Evolutionary conservation across 1,139 yeast genomes (phyloP).

Genomic region (Diutina siamensis): DNA sequence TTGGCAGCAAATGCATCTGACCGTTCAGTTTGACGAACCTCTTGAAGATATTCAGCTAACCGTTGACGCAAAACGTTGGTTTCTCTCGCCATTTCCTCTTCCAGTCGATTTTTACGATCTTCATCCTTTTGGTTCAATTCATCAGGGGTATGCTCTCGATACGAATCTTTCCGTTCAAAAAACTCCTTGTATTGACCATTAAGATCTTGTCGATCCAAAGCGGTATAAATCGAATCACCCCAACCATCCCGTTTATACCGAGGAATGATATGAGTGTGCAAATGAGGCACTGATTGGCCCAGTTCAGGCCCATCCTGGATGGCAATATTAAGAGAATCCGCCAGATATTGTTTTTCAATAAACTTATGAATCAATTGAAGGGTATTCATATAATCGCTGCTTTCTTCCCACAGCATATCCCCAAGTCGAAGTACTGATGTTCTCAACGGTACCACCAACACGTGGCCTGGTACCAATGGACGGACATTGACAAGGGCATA

Average conservation of each 20-base stretch:
- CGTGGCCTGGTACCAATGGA: constrained; percentile 88
- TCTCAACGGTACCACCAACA: constrained; percentile 73
- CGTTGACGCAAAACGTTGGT: constrained; percentile 39
- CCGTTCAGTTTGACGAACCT: background rate
- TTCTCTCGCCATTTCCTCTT: constrained; percentile 54
- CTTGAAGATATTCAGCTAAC: constrained; percentile 13
- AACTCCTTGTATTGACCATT: constrained; percentile 21
- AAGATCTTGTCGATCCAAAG: constrained; percentile 39
- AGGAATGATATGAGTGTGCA: constrained; percentile 89
- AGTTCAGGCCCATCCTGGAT: constrained; percentile 95
- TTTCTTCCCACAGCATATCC: constrained; percentile 62
- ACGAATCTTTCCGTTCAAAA: constrained; percentile 16
- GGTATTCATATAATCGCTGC: constrained; percentile 64
- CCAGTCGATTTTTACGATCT: constrained; percentile 39
- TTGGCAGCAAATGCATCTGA: background rate
- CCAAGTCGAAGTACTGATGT: constrained; percentile 45
- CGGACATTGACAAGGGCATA: constrained; percentile 81
- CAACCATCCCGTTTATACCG: constrained; percentile 52
- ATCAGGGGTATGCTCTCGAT: constrained; percentile 17
- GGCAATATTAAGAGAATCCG: constrained; percentile 77
- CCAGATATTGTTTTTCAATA: constrained; percentile 52
- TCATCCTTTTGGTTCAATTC: constrained; percentile 32
- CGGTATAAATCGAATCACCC: constrained; percentile 61
- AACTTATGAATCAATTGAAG: constrained; percentile 63
- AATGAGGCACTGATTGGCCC: constrained; percentile 89